Evolutionary conservation across 768 basidiomycete species (phyloP).

Genomic region (Termitomyces sp.): DNA sequence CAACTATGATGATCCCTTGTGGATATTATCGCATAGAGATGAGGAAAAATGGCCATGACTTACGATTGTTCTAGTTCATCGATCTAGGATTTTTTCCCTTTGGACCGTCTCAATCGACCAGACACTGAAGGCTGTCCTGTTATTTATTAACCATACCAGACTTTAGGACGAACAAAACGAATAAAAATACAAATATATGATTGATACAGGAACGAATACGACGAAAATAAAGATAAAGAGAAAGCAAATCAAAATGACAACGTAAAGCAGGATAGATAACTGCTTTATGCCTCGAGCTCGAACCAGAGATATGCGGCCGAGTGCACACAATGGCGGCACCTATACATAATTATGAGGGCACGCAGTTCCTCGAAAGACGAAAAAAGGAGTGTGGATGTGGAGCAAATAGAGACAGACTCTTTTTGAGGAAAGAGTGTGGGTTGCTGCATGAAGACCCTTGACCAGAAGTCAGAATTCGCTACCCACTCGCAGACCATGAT

Average conservation of each 20-base stretch:
- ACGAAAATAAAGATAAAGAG: neutral
- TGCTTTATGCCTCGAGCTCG: neutral
- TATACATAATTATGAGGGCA: neutral
- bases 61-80: neutral
- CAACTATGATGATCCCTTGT: constrained; percentile 27
- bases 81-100: neutral
- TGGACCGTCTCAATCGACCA: too few relatives aligned
- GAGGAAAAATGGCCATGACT: neutral
- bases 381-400: neutral
- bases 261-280: neutral
- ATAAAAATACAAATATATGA: neutral
- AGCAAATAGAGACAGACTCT: neutral
- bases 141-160: neutral
- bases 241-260: neutral
- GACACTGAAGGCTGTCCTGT: too few relatives aligned
- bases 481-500: neutral
- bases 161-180: neutral
- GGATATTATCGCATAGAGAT: constrained; percentile 17
- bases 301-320: neutral
- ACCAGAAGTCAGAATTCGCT: neutral
- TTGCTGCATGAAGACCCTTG: neutral
- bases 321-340: neutral
- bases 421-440: neutral
- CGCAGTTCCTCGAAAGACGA: neutral
- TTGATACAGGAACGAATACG: neutral